Percentiles rank a stretch among this genome's conserved stretches.
Conservation (phyloP, 2,329 filamentous ascomycete species). For the Tolypocladium capitatum region DNA sequence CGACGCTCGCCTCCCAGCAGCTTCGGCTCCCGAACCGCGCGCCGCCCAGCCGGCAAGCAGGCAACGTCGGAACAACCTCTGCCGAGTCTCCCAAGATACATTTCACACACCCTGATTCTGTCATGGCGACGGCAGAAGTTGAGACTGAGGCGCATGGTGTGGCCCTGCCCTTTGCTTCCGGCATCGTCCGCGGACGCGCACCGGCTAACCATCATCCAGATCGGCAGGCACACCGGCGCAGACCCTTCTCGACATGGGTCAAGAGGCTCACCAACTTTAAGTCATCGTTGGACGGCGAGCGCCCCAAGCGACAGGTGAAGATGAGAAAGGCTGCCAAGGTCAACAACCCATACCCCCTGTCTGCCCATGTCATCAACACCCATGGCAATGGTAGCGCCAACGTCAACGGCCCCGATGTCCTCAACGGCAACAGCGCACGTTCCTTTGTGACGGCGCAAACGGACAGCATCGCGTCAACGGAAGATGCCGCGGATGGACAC, state of each 20-base stretch:
- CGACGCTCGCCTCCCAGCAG: not conserved
- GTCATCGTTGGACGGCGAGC: conserved; percentile 47
- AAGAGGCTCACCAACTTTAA: conserved; percentile 88
- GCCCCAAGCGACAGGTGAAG: conserved; percentile 27
- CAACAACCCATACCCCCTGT: conserved; percentile 89
- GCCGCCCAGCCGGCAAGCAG: not conserved
- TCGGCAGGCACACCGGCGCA: conserved; percentile 53
- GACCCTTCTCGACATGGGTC: conserved; percentile 87
- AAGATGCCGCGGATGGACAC: conserved; percentile 46
- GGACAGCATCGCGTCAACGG: conserved; percentile 40
- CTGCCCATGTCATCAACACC: conserved; percentile 39
- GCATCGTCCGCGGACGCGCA: not conserved
- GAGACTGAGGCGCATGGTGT: conserved; percentile 30
- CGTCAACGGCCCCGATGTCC: conserved; percentile 8
- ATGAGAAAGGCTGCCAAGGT: conserved; percentile 48
- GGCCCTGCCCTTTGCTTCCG: not conserved
- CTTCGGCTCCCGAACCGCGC: not conserved
- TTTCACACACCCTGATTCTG: not conserved
- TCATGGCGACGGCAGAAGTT: conserved; percentile 24
- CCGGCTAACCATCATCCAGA: conserved; percentile 33
- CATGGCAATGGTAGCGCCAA: conserved; percentile 10
- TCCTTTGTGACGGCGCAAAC: conserved; percentile 45
- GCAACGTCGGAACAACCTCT: not conserved
- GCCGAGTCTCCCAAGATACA: not conserved
- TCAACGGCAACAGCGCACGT: conserved; percentile 30